These are phyloP conservation scores for Mycosphaerella sp. DNA, from an alignment of 2,329 filamentous ascomycete genomes.

Conservation along the genomic window DNA sequence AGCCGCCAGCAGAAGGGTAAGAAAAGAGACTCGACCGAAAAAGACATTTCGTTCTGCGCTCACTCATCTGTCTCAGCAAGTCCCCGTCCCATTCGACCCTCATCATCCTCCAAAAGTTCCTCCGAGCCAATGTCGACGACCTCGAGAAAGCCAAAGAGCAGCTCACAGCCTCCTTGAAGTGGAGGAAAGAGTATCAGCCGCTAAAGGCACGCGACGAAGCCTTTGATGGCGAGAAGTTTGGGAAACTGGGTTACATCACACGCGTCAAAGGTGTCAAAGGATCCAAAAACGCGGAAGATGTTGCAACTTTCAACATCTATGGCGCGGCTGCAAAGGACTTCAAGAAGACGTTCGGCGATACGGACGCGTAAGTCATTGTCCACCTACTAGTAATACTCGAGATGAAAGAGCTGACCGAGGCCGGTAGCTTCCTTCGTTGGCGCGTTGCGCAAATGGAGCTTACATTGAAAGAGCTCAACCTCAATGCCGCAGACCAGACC, in stretches of 20 bases:
- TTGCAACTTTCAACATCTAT: constrained; percentile 92
- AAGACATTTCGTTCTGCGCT: background rate
- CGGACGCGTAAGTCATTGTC: constrained; percentile 61
- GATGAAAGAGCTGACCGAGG: background rate
- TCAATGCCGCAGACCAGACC: constrained; percentile 60
- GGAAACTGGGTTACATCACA: constrained; percentile 72
- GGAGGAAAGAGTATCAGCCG: constrained; percentile 73
- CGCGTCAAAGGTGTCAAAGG: constrained; percentile 54
- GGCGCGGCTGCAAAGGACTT: constrained; percentile 75
- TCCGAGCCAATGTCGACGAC: constrained; percentile 80
- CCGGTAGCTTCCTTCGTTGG: constrained; percentile 74
- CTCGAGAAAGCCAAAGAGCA: constrained; percentile 68
- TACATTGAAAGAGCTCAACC: constrained; percentile 65
- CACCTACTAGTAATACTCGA: background rate
- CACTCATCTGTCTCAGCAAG: constrained; percentile 14
- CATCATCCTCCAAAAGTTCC: constrained; percentile 85
- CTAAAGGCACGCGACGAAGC: constrained; percentile 54
- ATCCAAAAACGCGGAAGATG: constrained; percentile 50
- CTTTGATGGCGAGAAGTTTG: constrained; percentile 66
- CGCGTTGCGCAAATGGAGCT: constrained; percentile 86
- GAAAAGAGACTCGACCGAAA: background rate
- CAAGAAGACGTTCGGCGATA: constrained; percentile 70
- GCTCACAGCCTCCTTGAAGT: constrained; percentile 70
- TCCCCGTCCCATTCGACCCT: constrained; percentile 62
- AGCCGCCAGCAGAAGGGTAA: constrained; percentile 24